A percentile compares a stretch with the other conserved stretches of the same genome.
Conservation (phyloP, 1,284 basidiomycete genomes). For the Ganoderma meredithae region DNA sequence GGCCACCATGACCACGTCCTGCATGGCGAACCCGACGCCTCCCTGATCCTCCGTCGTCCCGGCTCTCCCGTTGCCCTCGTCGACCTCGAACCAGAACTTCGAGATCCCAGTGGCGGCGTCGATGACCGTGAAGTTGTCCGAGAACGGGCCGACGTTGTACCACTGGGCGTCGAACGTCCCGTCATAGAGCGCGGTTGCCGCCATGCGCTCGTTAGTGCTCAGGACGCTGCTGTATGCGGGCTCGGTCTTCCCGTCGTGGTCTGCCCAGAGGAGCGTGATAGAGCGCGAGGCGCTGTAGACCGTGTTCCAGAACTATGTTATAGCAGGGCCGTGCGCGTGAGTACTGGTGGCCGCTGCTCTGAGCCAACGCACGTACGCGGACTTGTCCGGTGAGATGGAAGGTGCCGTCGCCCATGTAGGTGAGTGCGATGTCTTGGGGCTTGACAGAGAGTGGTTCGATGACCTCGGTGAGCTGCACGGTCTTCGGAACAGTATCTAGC, state of each 20-base stretch:
- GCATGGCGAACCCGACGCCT: conserved; percentile 18
- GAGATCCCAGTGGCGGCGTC: conserved; percentile 10
- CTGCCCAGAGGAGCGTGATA: conserved; percentile 8
- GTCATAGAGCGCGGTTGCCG: background rate
- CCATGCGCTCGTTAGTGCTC: conserved; percentile 4
- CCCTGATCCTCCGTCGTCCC: conserved; percentile 14
- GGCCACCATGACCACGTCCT: conserved; percentile 8
- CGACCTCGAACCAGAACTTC: conserved; percentile 23
- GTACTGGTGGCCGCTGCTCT: no score
- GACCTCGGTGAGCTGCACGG: conserved; percentile 33
- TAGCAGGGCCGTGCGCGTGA: background rate
- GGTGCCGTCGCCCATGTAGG: conserved; percentile 15
- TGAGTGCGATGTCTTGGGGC: conserved; percentile 20
- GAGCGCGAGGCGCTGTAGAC: conserved; percentile 7
- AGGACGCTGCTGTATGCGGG: background rate
- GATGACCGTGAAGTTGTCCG: conserved; percentile 7
- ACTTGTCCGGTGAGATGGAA: conserved; percentile 13
- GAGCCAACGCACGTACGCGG: conserved; percentile 12
- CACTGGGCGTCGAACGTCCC: background rate
- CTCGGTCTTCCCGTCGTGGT: conserved; percentile 3
- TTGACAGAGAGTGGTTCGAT: conserved; percentile 35
- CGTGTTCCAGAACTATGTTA: conserved; percentile 11
- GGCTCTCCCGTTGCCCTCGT: background rate
- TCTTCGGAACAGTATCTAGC: conserved; percentile 38
- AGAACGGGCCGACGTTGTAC: conserved; percentile 3